A percentile compares a stretch with the other conserved stretches of the same genome.
These are phyloP conservation scores for Rhodosporidiobolus odoratus DNA, from an alignment of 768 basidiomycete genomes.

Conservation along the genomic window DNA sequence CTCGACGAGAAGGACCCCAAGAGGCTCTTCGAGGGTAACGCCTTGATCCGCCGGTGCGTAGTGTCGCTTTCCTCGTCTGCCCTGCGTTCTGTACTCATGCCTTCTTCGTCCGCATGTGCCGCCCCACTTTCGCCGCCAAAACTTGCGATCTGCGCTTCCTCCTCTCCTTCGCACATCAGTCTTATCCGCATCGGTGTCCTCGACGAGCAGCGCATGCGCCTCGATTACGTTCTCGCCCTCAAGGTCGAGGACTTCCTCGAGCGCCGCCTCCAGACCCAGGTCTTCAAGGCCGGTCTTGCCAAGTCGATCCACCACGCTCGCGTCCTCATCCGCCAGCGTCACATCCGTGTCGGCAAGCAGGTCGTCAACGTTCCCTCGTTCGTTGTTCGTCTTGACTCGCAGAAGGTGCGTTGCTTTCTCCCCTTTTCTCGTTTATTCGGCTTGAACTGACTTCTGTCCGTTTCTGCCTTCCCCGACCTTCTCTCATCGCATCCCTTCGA, in stretches of 20 bases:
- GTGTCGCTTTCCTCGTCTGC: too few species aligned
- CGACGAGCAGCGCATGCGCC: conserved; percentile 96
- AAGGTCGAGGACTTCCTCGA: conserved; percentile 99
- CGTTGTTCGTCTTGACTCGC: conserved; percentile 97
- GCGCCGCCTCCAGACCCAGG: conserved; percentile 95
- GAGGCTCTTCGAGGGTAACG: conserved; percentile 94
- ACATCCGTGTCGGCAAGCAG: conserved; percentile 99
- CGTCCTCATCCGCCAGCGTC: conserved; percentile 93
- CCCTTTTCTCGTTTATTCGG: not conserved
- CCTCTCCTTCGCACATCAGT: conserved; percentile 14
- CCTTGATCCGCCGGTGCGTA: conserved; percentile 62
- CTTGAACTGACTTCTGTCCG: not conserved
- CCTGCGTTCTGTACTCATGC: too few species aligned
- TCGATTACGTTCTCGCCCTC: conserved; percentile 99
- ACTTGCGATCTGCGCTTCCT: not conserved
- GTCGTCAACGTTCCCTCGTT: conserved; percentile 98
- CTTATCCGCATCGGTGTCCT: conserved; percentile 99
- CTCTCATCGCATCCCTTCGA: not conserved
- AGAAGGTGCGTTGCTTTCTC: conserved; percentile 57
- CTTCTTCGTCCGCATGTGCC: not conserved
- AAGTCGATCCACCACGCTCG: conserved; percentile 99
- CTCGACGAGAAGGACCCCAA: conserved; percentile 99
- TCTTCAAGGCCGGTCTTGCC: conserved; percentile 96
- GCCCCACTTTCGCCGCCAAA: not conserved
- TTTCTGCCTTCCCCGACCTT: not conserved